Percentiles rank a stretch among this genome's conserved stretches.
Conservation (phyloP, 352 stramenopile species). For the Thalassiosira hispida region DNA sequence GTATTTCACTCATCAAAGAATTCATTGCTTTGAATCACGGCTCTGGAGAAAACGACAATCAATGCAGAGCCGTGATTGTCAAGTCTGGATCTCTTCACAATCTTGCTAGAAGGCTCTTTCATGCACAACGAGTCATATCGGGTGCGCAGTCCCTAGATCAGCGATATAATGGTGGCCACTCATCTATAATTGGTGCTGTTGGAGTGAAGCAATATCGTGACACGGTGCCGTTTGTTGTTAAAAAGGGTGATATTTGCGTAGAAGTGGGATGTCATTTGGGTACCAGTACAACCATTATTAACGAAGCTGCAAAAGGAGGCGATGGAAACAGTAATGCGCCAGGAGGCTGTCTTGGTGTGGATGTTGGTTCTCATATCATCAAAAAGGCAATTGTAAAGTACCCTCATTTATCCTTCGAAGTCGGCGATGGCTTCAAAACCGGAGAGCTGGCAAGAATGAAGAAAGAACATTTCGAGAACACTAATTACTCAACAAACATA, state of each 20-base stretch:
- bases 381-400: constrained; percentile 45
- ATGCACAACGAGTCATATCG: constrained; percentile 36
- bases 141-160: constrained; percentile 1
- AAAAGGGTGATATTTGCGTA: constrained; percentile 40
- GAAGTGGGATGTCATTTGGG: constrained; percentile 71
- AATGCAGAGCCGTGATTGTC: constrained; percentile 41
- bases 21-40: constrained; percentile 54
- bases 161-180: not conserved
- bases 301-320: constrained; percentile 33
- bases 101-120: constrained; percentile 39
- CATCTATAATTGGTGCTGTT: constrained; percentile 51
- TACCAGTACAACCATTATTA: constrained; percentile 48
- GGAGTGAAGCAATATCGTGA: constrained; percentile 68
- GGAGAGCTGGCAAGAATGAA: constrained; percentile 40
- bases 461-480: constrained; percentile 9
- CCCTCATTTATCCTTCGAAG: constrained; percentile 56
- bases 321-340: not conserved
- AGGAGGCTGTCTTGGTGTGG: constrained; percentile 53
- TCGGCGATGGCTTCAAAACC: constrained; percentile 65
- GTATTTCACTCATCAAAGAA: constrained; percentile 54
- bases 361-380: constrained; percentile 69
- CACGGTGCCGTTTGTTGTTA: constrained; percentile 51
- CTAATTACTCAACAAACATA: not conserved
- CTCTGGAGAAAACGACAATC: constrained; percentile 11
- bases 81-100: constrained; percentile 56